A percentile compares a stretch with the other conserved stretches of the same genome.
These are phyloP conservation scores for Noccaea bulbosa DNA, from an alignment of 345 rosid species.

Conservation along the genomic window DNA sequence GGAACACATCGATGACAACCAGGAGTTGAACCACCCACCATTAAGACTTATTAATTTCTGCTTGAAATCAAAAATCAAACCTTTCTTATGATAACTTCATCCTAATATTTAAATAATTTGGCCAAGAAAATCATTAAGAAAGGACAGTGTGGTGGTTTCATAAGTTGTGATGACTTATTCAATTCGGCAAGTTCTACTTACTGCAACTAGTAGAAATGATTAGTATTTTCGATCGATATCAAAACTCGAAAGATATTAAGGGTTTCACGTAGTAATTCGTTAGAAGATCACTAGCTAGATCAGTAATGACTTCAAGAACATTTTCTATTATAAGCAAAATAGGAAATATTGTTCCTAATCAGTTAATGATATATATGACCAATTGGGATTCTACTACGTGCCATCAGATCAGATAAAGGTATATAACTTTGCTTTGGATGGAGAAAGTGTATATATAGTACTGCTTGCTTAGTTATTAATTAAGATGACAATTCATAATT, in stretches of 20 bases:
- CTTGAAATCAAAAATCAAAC: no score
- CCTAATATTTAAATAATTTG: background rate
- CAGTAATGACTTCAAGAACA: background rate
- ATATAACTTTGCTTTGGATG: constrained; percentile 13
- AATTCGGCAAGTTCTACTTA: constrained; percentile 11
- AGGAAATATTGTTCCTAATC: no score
- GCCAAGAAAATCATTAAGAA: constrained; percentile 4
- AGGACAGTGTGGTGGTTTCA: constrained; percentile 21
- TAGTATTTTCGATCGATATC: background rate
- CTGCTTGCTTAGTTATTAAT: constrained; percentile 30
- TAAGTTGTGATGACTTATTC: constrained; percentile 12
- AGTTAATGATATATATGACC: constrained; percentile 7
- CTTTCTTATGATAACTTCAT: constrained; percentile 15
- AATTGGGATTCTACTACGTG: constrained; percentile 5
- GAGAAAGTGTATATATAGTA: constrained; percentile 1
- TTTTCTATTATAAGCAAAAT: background rate
- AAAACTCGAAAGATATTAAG: constrained; percentile 7
- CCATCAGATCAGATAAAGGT: background rate
- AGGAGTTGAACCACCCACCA: constrained; percentile 42
- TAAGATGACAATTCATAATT: constrained; percentile 11
- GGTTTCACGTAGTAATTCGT: constrained; percentile 7
- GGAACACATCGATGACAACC: constrained; percentile 34
- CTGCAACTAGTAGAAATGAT: background rate
- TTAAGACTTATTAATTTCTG: constrained; percentile 4
- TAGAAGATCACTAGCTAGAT: background rate